A percentile compares a stretch with the other conserved stretches of the same genome.
Conservation (phyloP, 2,329 filamentous ascomycete species). For the Samsoniella hepiali region DNA sequence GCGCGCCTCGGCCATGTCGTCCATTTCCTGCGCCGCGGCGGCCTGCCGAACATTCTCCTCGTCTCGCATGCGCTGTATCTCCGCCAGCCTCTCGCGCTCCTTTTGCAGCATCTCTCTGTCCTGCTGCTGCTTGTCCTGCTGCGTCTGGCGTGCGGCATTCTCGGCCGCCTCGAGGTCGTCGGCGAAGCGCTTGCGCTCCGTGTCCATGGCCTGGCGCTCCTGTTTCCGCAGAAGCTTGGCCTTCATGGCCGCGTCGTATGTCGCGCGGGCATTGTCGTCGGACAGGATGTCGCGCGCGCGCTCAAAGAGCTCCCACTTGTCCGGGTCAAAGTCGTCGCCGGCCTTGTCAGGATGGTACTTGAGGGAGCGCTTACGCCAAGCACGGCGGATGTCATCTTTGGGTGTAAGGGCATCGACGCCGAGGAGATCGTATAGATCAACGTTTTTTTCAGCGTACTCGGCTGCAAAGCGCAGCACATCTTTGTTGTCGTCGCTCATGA, state of each 20-base stretch:
- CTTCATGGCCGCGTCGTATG: conserved; percentile 75
- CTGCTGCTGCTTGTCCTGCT: conserved; percentile 44
- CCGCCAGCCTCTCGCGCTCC: conserved; percentile 36
- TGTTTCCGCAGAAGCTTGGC: conserved; percentile 67
- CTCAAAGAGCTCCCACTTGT: conserved; percentile 81
- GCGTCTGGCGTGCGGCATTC: conserved; percentile 58
- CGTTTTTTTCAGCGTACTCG: conserved; percentile 57
- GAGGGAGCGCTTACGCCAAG: conserved; percentile 81
- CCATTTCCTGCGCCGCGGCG: conserved; percentile 38
- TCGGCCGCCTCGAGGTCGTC: conserved; percentile 84
- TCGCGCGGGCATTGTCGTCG: conserved; percentile 64
- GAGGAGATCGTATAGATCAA: conserved; percentile 78
- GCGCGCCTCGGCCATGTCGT: conserved; percentile 37
- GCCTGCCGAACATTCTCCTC: conserved; percentile 35
- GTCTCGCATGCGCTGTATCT: conserved; percentile 37
- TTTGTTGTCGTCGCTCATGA: conserved; percentile 39
- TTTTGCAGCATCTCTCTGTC: conserved; percentile 35
- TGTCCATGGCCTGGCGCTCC: conserved; percentile 71
- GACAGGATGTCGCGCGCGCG: conserved; percentile 82
- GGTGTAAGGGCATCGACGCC: conserved; percentile 61
- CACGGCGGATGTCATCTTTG: conserved; percentile 73
- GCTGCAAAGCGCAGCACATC: conserved; percentile 53
- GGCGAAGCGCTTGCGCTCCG: conserved; percentile 70
- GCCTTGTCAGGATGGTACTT: conserved; percentile 95
- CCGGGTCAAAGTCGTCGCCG: conserved; percentile 67